These are phyloP conservation scores for Corymbia citriodora DNA, from an alignment of 441 rosid species.

Conservation along the genomic window DNA sequence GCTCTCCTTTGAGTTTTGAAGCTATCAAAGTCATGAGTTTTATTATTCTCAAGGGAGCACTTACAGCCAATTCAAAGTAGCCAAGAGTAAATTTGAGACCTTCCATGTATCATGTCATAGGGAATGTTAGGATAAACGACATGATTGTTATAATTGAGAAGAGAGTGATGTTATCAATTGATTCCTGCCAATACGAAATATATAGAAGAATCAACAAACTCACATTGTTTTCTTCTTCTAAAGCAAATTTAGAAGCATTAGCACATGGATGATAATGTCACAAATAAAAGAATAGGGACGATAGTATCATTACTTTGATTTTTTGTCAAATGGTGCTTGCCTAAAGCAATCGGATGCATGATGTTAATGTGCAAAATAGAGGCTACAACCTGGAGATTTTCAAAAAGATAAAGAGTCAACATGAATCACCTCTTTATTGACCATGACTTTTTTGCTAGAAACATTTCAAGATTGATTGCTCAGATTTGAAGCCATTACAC, in stretches of 20 bases:
- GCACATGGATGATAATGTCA: neutral
- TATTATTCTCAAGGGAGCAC: neutral
- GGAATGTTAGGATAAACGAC: conserved; percentile 80
- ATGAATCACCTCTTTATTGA: conserved; percentile 73
- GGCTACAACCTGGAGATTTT: neutral
- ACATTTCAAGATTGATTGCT: conserved; percentile 97
- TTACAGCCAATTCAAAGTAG: conserved; percentile 52
- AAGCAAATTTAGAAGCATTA: neutral
- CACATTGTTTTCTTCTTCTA: neutral
- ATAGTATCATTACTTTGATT: neutral
- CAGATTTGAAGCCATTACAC: conserved; percentile 98
- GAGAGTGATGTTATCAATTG: too few relatives aligned
- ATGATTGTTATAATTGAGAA: too few relatives aligned
- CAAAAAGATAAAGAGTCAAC: neutral
- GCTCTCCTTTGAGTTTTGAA: neutral
- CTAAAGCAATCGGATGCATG: neutral
- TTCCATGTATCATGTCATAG: conserved; percentile 70
- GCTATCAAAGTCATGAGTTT: neutral
- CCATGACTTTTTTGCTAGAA: conserved; percentile 96
- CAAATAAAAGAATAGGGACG: neutral
- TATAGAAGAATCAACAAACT: neutral
- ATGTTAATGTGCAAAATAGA: neutral
- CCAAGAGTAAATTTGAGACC: conserved; percentile 90
- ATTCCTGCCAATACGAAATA: conserved; percentile 45
- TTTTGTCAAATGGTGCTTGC: neutral